Base-by-base conservation (phyloP, 2,329 filamentous ascomycete species). In the Paraphoma sp. region DNA sequence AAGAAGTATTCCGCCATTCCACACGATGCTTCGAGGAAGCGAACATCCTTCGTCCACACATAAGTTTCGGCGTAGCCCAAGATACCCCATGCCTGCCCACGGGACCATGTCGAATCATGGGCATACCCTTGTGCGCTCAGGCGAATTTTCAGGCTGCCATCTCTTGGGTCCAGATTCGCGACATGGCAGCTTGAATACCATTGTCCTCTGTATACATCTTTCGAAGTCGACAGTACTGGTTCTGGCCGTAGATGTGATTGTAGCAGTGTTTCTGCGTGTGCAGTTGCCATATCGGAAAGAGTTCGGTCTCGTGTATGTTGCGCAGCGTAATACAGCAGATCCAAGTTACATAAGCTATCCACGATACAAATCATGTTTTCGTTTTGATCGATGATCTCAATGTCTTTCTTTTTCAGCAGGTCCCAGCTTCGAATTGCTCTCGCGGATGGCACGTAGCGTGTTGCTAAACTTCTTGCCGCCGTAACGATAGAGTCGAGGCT, bases 21-120 rank as follows among this genome's bases (percentile, higher is more conserved):
- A 11, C 74, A 71, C 0, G 81, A 74, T 1, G 79, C 79, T 0
- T 74, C 60, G 0, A 82, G 72, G 58, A 81, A 82, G 0, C 62
- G 63, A 0, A 4, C 48, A 23, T 80, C 72, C 6, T 67, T 61
- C 0, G 80, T 82, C 76, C 80, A 82, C 11, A 59, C 47, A 45
- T 79, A 80, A 0, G 74, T 74, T 58, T 81, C 72, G 0, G 72
- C 73, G 54, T 81, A 81, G 0, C 80, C 80, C 2, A 73, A 67
- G 6, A 82, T 79, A 9, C 74, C 77, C 80, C 80, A 82, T 1
- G 78, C 78, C 55, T 82, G 80, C 1, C 80, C 80, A 1, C 80
- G 70, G 4, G 78, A 63, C 80, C 80, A 82, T 28, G 71, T 78
- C 0, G 75, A 79, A 0, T 59, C 60, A 54, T 81, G 72, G 0